A percentile compares a stretch with the other conserved stretches of the same genome.
Evolutionary conservation across 129 eudicot species (phyloP).

Genomic region (Ambrosia trifida): DNA sequence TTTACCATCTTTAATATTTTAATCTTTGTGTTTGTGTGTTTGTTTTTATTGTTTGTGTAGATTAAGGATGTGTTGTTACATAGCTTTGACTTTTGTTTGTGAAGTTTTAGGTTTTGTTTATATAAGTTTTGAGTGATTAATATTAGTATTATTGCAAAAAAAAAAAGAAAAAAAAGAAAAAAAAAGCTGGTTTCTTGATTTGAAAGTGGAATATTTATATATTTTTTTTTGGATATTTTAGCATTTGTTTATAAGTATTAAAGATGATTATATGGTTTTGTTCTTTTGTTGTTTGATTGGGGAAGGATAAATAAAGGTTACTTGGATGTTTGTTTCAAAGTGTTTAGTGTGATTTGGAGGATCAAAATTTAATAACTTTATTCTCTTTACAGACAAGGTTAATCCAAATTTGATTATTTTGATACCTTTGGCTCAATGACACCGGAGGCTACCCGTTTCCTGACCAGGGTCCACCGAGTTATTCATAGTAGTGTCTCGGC

Average conservation of each 20-base stretch:
- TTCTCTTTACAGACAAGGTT: too few species aligned
- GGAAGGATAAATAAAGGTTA: not conserved
- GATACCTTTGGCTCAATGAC: too few species aligned
- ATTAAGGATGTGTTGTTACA: conserved; percentile 6
- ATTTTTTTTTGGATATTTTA: not conserved
- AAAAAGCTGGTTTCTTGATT: not conserved
- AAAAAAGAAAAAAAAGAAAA: not conserved
- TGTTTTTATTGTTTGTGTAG: conserved; percentile 7
- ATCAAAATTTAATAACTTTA: not conserved
- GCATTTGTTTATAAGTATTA: not conserved
- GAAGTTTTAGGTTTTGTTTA: not conserved
- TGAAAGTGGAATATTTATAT: not conserved
- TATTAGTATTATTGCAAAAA: not conserved
- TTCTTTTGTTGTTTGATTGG: not conserved
- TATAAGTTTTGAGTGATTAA: not conserved
- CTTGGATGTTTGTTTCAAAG: not conserved
- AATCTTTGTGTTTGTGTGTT: conserved; percentile 12
- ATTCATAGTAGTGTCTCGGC: too few species aligned
- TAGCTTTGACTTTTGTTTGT: conserved; percentile 11
- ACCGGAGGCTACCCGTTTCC: too few species aligned
- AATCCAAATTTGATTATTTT: too few species aligned
- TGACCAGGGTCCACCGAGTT: too few species aligned
- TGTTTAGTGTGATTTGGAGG: not conserved
- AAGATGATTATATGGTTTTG: not conserved
- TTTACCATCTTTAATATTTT: not conserved